These are phyloP conservation scores for Herpetospermum pedunculosum DNA, from an alignment of 306 rosid species.

Conservation along the genomic window DNA sequence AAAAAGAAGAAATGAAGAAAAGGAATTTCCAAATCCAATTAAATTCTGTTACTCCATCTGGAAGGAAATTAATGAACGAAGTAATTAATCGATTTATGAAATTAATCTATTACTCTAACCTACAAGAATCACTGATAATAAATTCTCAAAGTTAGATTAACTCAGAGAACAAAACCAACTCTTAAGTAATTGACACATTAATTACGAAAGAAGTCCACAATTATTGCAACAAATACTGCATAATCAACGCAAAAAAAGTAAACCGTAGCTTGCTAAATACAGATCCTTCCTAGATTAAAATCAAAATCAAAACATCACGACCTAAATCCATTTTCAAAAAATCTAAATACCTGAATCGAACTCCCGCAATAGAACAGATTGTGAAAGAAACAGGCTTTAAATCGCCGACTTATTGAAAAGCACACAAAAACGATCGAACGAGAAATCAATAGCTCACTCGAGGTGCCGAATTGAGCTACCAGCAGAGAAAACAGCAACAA, in stretches of 20 bases:
- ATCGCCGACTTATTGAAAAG: conserved; percentile 14
- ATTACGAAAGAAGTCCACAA: not conserved
- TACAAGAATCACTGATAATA: not conserved
- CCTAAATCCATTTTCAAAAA: conserved; percentile 10
- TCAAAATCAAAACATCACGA: conserved; percentile 3
- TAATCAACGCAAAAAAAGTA: conserved; percentile 2
- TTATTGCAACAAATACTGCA: conserved; percentile 4
- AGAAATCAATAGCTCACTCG: conserved; percentile 21
- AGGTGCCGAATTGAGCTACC: conserved; percentile 20
- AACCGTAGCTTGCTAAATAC: conserved; percentile 11
- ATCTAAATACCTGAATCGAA: conserved; percentile 27
- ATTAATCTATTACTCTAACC: not conserved
- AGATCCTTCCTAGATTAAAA: conserved; percentile 7
- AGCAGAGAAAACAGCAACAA: conserved; percentile 22
- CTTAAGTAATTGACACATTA: conserved; percentile 1
- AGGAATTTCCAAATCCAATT: conserved; percentile 9
- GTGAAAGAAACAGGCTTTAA: conserved; percentile 16
- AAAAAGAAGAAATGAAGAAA: conserved; percentile 9
- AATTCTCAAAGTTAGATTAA: conserved; percentile 3
- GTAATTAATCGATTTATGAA: conserved; percentile 6
- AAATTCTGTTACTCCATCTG: conserved; percentile 19
- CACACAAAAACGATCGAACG: conserved; percentile 6
- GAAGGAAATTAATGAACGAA: conserved; percentile 10
- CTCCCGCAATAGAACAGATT: conserved; percentile 11
- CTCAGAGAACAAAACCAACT: conserved; percentile 2